Evolutionary conservation across 768 basidiomycete genomes (phyloP).

Genomic region (Pleurotus giganteus): DNA sequence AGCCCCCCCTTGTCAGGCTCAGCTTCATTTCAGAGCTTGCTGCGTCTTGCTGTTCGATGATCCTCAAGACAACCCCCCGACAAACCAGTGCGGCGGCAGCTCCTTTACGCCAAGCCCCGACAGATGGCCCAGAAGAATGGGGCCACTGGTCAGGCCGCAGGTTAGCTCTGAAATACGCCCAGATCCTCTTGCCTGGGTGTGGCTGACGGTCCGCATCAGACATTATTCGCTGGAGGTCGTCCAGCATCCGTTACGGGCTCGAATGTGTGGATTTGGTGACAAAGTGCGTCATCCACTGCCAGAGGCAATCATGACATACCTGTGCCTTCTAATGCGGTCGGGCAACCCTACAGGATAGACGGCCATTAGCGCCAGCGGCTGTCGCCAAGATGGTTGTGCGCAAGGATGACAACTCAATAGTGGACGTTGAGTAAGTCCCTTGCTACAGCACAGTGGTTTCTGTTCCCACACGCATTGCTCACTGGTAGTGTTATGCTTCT

Average conservation of each 20-base stretch:
- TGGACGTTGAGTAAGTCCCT: slow-evolving; percentile 72
- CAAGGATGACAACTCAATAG: slow-evolving; percentile 60
- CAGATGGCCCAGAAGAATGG: slow-evolving; percentile 59
- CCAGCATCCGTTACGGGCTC: slow-evolving; percentile 85
- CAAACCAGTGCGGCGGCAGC: slow-evolving; percentile 29
- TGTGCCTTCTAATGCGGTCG: slow-evolving; percentile 13
- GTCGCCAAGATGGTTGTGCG: slow-evolving; percentile 81
- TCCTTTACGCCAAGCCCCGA: slow-evolving; percentile 28
- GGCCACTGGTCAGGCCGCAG: slow-evolving; percentile 66
- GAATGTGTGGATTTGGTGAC: slow-evolving; percentile 97
- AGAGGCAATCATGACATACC: slow-evolving; percentile 15
- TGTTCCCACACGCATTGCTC: slow-evolving; percentile 8
- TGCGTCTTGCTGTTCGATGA: slow-evolving; percentile 41
- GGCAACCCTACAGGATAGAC: slow-evolving; percentile 65
- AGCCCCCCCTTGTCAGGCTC: slow-evolving; percentile 5
- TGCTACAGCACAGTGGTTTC: slow-evolving; percentile 3
- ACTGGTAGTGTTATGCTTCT: slow-evolving; percentile 12
- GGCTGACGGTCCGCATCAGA: slow-evolving; percentile 35
- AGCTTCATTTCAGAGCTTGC: slow-evolving; percentile 6
- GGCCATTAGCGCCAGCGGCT: slow-evolving; percentile 89
- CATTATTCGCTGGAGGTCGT: slow-evolving; percentile 83
- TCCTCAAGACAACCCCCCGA: slow-evolving; percentile 59
- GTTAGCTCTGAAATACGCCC: slow-evolving; percentile 37
- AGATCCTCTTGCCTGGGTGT: slow-evolving; percentile 6
- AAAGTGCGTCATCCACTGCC: slow-evolving; percentile 53